These are phyloP conservation scores for Arabis hirsuta DNA, from an alignment of 345 rosid genomes.

Conservation along the genomic window DNA sequence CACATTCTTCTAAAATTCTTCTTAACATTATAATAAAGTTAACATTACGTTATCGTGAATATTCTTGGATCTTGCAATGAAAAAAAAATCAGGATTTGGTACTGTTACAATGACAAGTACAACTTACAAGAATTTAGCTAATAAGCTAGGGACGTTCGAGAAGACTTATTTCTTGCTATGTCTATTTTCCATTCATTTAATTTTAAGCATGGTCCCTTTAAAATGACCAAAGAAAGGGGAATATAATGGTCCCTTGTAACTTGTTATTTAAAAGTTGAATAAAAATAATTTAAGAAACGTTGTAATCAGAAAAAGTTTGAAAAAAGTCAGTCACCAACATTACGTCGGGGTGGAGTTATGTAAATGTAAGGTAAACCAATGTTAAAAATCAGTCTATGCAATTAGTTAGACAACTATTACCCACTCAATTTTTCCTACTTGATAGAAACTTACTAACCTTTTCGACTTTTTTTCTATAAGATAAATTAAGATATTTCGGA, in stretches of 20 bases:
- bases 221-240: neutral
- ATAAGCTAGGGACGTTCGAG: constrained; percentile 19
- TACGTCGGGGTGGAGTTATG: neutral
- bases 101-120: constrained; percentile 7
- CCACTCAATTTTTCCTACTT: neutral
- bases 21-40: constrained; percentile 14
- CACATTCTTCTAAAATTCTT: constrained; percentile 5
- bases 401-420: too few species aligned
- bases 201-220: neutral
- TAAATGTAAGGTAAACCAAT: neutral
- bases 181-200: constrained; percentile 10
- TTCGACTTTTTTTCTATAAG: neutral
- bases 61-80: constrained; percentile 41
- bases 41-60: constrained; percentile 28
- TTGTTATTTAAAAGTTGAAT: constrained; percentile 1
- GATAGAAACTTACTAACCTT: neutral
- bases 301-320: neutral
- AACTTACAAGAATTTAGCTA: constrained; percentile 12
- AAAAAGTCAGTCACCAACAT: constrained; percentile 1
- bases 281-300: neutral
- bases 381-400: too few species aligned
- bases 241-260: constrained; percentile 9
- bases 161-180: constrained; percentile 1
- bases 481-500: too few species aligned
- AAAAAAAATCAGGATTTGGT: constrained; percentile 18